Evolutionary conservation across 106 monocot genomes (phyloP).

Genomic region (Cymbidium sinense): DNA sequence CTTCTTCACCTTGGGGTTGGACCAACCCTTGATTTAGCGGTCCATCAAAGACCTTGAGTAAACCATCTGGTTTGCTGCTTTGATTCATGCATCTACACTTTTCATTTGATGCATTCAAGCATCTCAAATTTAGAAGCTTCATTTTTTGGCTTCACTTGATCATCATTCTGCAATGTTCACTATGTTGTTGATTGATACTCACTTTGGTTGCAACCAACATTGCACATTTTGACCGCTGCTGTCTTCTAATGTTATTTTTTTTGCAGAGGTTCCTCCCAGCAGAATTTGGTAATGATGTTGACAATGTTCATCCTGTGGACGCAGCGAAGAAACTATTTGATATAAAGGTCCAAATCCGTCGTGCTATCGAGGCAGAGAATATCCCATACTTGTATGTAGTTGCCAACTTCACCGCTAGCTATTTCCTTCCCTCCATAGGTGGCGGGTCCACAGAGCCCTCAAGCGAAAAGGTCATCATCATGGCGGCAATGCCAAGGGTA

Average conservation of each 20-base stretch:
- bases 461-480: slow-evolving; percentile 34
- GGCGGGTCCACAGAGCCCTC: slow-evolving; percentile 20
- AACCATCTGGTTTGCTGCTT: too few species aligned
- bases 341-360: slow-evolving; percentile 24
- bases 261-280: slow-evolving; percentile 44
- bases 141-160: too few species aligned
- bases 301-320: slow-evolving; percentile 30
- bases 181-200: too few species aligned
- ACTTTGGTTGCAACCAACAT: too few species aligned
- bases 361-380: slow-evolving; percentile 30
- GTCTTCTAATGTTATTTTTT: not conserved
- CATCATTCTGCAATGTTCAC: too few species aligned
- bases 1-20: too few species aligned
- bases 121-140: too few species aligned
- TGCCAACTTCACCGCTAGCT: slow-evolving; percentile 46
- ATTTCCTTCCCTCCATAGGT: slow-evolving; percentile 33
- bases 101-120: too few species aligned
- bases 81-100: too few species aligned
- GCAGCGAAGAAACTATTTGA: slow-evolving; percentile 27
- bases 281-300: slow-evolving; percentile 62
- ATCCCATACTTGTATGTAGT: slow-evolving; percentile 43
- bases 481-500: slow-evolving; percentile 67
- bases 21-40: too few species aligned
- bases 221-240: too few species aligned
- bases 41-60: too few species aligned